These are phyloP conservation scores for Apiotrichum mycotoxinovorans DNA, from an alignment of 1,284 basidiomycete species.

Conservation along the genomic window DNA sequence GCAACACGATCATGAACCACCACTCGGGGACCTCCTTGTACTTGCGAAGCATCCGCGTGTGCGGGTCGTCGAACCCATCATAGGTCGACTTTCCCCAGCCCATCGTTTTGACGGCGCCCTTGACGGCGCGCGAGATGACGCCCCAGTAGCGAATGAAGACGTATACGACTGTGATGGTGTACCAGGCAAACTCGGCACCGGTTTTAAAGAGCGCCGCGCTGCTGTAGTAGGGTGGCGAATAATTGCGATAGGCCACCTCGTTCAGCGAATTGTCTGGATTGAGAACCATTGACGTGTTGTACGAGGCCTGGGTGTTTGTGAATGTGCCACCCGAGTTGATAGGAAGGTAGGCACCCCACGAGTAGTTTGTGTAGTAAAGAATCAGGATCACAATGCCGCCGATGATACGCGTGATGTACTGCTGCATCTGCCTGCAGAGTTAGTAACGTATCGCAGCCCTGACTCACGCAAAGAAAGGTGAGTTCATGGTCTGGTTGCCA, in stretches of 20 bases:
- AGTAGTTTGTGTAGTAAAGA: conserved; percentile 17
- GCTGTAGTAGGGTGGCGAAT: conserved; percentile 1
- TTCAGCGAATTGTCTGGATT: conserved; percentile 3
- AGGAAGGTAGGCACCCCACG: conserved; percentile 12
- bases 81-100: not conserved
- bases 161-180: conserved; percentile 16
- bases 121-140: not conserved
- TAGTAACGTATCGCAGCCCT: not conserved
- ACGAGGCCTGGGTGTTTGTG: conserved; percentile 19
- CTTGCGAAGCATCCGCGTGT: not conserved
- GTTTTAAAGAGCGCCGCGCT: conserved; percentile 4
- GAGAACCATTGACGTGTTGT: conserved; percentile 3
- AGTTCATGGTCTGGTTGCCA: not conserved
- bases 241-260: conserved; percentile 1
- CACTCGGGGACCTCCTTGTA: conserved; percentile 53
- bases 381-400: conserved; percentile 13
- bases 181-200: conserved; percentile 24
- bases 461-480: conserved; percentile 11
- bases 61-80: not conserved
- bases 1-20: conserved; percentile 60
- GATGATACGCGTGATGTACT: conserved; percentile 7
- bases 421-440: not conserved
- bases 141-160: conserved; percentile 6
- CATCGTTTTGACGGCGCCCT: not conserved
- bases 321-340: conserved; percentile 24